Percentiles rank a stretch among this genome's conserved stretches.
Conservation (phyloP, 176 grass and related monocot genomes). For the Aegilops speltoides region DNA sequence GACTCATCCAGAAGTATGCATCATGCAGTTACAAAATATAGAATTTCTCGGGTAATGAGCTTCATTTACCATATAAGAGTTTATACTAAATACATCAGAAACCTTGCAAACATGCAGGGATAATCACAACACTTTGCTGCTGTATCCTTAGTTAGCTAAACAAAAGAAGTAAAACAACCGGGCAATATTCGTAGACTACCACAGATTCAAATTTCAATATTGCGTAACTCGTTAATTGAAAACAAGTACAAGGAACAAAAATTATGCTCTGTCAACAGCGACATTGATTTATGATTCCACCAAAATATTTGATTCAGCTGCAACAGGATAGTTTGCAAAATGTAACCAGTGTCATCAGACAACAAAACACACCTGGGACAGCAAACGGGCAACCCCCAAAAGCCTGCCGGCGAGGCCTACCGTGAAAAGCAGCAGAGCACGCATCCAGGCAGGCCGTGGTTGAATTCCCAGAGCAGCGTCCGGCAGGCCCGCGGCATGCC, state of each 20-base stretch:
- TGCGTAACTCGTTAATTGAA: background rate
- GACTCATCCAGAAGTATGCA: background rate
- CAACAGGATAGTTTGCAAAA: background rate
- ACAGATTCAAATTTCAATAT: background rate
- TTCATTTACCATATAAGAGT: background rate
- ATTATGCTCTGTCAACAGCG: background rate
- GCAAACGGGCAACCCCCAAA: constrained; percentile 71
- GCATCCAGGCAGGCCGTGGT: too few species aligned
- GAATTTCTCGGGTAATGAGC: background rate
- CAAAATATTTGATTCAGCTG: constrained; percentile 1
- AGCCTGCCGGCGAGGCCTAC: too few species aligned
- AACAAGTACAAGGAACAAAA: background rate
- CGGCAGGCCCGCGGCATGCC: too few species aligned
- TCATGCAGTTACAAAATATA: constrained; percentile 2
- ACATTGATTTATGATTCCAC: background rate
- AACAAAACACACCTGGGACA: constrained; percentile 63
- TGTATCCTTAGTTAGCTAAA: background rate
- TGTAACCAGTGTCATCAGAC: background rate
- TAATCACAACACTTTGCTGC: background rate
- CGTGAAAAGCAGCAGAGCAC: too few species aligned
- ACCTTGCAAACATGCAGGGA: background rate
- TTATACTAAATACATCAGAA: background rate
- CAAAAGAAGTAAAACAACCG: background rate
- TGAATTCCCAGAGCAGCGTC: too few species aligned
- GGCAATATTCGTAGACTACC: background rate